These are phyloP conservation scores for Brassica cretica DNA, from an alignment of 345 rosid genomes.

Conservation along the genomic window DNA sequence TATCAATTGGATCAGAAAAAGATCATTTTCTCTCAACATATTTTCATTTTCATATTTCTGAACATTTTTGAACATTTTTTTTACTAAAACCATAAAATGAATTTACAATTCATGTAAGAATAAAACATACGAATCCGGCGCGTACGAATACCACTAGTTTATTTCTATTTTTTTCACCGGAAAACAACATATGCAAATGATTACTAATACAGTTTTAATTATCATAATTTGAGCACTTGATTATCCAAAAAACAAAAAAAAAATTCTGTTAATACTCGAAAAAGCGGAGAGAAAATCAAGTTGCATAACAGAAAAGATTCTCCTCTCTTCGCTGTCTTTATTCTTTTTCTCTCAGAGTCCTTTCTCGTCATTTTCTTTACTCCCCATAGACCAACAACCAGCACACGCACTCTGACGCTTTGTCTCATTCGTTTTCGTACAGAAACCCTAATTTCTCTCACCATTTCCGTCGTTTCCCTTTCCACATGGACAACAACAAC, in stretches of 20 bases:
- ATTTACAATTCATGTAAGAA: no score
- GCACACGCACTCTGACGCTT: neutral
- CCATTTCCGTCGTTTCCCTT: constrained; percentile 4
- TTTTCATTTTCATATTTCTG: no score
- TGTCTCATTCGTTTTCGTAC: neutral
- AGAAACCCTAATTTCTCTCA: constrained; percentile 11
- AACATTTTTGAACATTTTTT: no score
- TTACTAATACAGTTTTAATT: neutral
- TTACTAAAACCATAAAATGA: no score
- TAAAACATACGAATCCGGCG: no score
- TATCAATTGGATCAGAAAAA: no score
- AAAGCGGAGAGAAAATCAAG: constrained; percentile 9
- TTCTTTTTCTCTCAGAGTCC: neutral
- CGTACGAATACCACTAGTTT: no score
- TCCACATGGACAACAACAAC: neutral
- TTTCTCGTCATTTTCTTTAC: constrained; percentile 23
- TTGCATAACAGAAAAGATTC: constrained; percentile 8
- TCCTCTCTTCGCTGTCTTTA: neutral
- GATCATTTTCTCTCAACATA: no score
- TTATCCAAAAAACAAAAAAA: neutral
- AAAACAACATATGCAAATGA: neutral
- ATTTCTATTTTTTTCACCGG: no score
- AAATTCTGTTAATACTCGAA: neutral
- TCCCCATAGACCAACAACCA: no score
- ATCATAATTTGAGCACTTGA: neutral